Conservation (phyloP, 495 filamentous ascomycete genomes). For the Penicillium flavigenum region DNA sequence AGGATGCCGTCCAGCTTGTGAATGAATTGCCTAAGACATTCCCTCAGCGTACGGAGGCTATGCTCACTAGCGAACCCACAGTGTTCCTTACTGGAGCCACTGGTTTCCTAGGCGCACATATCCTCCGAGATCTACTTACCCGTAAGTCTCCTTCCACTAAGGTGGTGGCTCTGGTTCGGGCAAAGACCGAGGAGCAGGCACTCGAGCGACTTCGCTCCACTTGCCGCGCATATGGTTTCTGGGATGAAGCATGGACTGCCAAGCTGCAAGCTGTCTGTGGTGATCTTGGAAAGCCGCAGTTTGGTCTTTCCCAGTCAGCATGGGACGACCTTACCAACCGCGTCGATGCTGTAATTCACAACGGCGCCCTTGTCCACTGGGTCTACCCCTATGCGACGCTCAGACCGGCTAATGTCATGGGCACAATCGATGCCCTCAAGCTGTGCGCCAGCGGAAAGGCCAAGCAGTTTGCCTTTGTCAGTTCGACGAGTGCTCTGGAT, state of each 20-base stretch:
- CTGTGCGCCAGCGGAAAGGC: constrained; percentile 75
- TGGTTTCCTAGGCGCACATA: constrained; percentile 83
- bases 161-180: constrained; percentile 79
- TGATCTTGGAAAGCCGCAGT: constrained; percentile 65
- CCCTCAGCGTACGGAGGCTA: constrained; percentile 28
- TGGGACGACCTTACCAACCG: constrained; percentile 65
- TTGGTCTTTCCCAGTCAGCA: constrained; percentile 62
- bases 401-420: constrained; percentile 73
- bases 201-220: constrained; percentile 49
- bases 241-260: constrained; percentile 66
- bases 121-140: constrained; percentile 71
- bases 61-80: constrained; percentile 46
- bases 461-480: constrained; percentile 81
- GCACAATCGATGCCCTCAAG: constrained; percentile 72
- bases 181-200: constrained; percentile 52
- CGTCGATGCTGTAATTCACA: constrained; percentile 83
- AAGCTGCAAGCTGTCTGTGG: constrained; percentile 68
- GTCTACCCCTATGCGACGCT: constrained; percentile 76
- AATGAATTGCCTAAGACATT: constrained; percentile 47
- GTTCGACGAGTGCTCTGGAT: constrained; percentile 82
- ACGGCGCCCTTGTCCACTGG: constrained; percentile 89
- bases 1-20: constrained; percentile 60
- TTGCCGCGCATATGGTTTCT: constrained; percentile 68
- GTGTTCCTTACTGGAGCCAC: constrained; percentile 89
- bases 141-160: constrained; percentile 56